Percentiles rank a stretch among this genome's conserved stretches.
phyloP scores from a whole-genome alignment of 2,329 filamentous ascomycete species.

The Aspergillus sp. region DNA sequence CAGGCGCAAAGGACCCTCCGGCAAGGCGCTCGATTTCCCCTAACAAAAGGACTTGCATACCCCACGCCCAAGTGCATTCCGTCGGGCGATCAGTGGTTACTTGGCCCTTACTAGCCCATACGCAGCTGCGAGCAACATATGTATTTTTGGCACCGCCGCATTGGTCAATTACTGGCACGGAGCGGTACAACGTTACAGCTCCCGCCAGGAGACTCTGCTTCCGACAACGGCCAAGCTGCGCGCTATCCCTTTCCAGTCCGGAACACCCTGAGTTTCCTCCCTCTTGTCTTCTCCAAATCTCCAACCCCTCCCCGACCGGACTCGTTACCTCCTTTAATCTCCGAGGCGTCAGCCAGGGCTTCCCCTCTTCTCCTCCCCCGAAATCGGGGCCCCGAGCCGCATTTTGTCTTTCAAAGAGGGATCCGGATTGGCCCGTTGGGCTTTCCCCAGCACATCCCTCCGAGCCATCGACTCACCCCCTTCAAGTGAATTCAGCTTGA shows the following conservation, averaged over 20 bases:
- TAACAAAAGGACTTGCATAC: conserved; percentile 25
- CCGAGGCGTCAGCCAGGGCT: conserved; percentile 3
- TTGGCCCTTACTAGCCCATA: conserved; percentile 18
- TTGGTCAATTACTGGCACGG: conserved; percentile 31
- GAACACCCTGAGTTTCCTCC: conserved; percentile 17
- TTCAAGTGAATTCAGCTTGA: background rate
- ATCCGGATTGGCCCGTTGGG: conserved; percentile 24
- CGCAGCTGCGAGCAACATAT: conserved; percentile 19
- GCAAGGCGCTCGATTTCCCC: conserved; percentile 13
- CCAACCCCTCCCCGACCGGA: conserved; percentile 3
- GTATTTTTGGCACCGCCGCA: conserved; percentile 23
- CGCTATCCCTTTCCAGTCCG: conserved; percentile 26
- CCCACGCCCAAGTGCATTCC: conserved; percentile 24
- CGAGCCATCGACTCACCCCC: conserved; percentile 29
- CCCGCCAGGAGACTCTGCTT: conserved; percentile 24
- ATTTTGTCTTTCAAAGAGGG: conserved; percentile 20
- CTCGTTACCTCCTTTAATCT: conserved; percentile 9
- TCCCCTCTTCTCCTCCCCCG: conserved; percentile 26
- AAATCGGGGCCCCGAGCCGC: conserved; percentile 33
- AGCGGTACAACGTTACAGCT: conserved; percentile 20
- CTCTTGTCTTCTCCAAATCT: conserved; percentile 12
- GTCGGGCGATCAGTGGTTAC: conserved; percentile 23
- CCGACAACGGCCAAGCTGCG: conserved; percentile 39
- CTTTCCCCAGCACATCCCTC: conserved; percentile 32
- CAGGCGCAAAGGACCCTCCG: conserved; percentile 7